These are phyloP conservation scores for Mychonastes homosphaera DNA, from an alignment of 139 green algal species.

Conservation along the genomic window DNA sequence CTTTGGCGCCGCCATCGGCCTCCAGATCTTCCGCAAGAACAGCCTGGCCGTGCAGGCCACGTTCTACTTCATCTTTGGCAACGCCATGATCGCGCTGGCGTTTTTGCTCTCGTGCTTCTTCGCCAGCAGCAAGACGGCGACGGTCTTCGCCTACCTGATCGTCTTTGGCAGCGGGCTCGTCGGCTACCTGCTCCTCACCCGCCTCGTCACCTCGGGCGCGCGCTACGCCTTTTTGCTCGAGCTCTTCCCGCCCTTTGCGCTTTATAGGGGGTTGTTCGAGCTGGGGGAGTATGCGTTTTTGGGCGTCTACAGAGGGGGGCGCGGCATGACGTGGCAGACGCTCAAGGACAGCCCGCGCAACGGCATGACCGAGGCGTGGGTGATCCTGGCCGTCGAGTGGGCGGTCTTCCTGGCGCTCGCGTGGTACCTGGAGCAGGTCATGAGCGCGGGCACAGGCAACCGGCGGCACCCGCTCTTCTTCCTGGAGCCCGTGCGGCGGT, in stretches of 20 bases:
- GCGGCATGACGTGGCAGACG: constrained; percentile 48
- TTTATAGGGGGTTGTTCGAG: constrained; percentile 62
- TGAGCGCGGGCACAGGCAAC: constrained; percentile 59
- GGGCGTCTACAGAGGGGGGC: constrained; percentile 28
- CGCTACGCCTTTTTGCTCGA: constrained; percentile 54
- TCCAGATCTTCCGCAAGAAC: constrained; percentile 77
- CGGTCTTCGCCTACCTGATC: constrained; percentile 63
- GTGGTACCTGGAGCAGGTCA: constrained; percentile 72
- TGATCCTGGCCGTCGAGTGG: constrained; percentile 72
- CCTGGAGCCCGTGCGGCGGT: constrained; percentile 36
- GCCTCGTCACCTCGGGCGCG: constrained; percentile 17
- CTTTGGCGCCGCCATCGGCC: constrained; percentile 47
- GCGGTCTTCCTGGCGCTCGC: constrained; percentile 58
- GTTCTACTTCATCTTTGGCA: constrained; percentile 79
- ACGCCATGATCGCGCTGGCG: constrained; percentile 69
- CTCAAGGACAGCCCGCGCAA: constrained; percentile 59
- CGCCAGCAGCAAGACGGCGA: constrained; percentile 43
- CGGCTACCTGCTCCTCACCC: constrained; percentile 36
- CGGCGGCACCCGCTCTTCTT: constrained; percentile 81
- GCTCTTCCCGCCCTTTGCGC: constrained; percentile 66
- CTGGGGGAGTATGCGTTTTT: constrained; percentile 43
- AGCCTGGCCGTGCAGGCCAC: constrained; percentile 44
- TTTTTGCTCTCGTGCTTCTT: constrained; percentile 75
- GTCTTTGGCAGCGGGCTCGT: constrained; percentile 65
- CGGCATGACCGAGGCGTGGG: constrained; percentile 41